Base-by-base conservation (phyloP, 768 basidiomycete species). In the Calvatia gigantea region DNA sequence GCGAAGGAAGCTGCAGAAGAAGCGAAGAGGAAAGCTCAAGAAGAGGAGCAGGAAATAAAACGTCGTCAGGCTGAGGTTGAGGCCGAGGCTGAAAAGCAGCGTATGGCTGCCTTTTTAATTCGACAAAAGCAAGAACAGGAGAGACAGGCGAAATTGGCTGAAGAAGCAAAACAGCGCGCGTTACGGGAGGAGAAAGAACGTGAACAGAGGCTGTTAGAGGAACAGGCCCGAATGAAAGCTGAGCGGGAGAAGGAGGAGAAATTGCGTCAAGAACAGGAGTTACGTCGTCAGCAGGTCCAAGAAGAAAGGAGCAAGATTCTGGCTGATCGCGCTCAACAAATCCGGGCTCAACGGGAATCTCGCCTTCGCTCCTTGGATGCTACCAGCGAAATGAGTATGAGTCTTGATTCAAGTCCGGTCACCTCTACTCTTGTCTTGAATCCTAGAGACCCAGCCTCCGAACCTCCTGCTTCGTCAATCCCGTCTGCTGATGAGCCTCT, bases 301-400 rank as follows among this genome's bases (percentile, higher is more conserved):
- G 54, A 32, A 7, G 44, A 55, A 7, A 55, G 41, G 25, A 38
- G 41, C n/a, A 47, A 31, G 45, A 35, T 17, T n/a, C 38, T 48
- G 54, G 28, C 27, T 21, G 44, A 47, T 38, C 54, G 44, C 29
- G 45, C 54, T 3, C 54, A 39, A 28, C 45, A 47, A 28, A 55
- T 55, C 14, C 37, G 6, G 21, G 54, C 44, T 23, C 45, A 55
- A 47, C 44, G 54, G 17, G 44, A 17, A 14, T 37, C 37, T 31
- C 52, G 33, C 3, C 33, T n/a, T 25, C 42, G 6, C 6, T 54
- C 44, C 15, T 27, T n/a, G 12, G 52, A 54, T 9, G 27, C n/a
- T 23, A 47, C 27, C 11, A 55, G 35, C 21, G 37, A 47, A 46
- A 46, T 47, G 35, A 47, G 35, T 12, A 46, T 47, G 35, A 47